These are phyloP conservation scores for Extremus antarcticus DNA, from an alignment of 495 filamentous ascomycete species.

Conservation along the genomic window DNA sequence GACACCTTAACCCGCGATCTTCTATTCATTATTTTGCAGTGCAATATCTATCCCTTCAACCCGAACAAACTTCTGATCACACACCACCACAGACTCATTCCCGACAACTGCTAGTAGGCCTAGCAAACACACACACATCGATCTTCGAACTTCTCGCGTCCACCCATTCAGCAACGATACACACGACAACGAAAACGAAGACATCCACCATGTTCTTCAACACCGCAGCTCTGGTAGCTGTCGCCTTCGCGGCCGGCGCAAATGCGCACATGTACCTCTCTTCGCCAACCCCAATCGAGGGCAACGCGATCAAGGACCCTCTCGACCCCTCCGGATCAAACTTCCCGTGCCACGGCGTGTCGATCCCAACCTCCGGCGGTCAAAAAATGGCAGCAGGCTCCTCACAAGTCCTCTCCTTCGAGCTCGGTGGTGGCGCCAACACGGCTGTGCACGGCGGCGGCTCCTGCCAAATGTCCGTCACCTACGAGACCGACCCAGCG, in stretches of 20 bases:
- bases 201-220: constrained; percentile 1
- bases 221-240: neutral
- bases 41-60: neutral
- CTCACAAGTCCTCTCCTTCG: constrained; percentile 43
- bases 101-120: neutral
- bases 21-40: no score
- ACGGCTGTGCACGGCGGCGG: constrained; percentile 73
- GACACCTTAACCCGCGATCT: no score
- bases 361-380: constrained; percentile 21
- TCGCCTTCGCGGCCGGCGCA: constrained; percentile 33
- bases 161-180: neutral
- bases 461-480: constrained; percentile 75
- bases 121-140: neutral
- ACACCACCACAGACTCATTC: neutral
- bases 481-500: constrained; percentile 54
- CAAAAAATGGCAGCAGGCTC: constrained; percentile 44
- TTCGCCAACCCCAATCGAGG: constrained; percentile 17
- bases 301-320: constrained; percentile 40
- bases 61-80: neutral
- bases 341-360: constrained; percentile 64
- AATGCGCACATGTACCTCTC: constrained; percentile 64
- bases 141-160: neutral
- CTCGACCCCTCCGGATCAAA: constrained; percentile 48
- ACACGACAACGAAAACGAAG: neutral
- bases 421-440: constrained; percentile 27